Evolutionary conservation across 73 alveolate genomes (phyloP), one percentile per base, ranked within the genome.

Genomic region (Paramecium biaurelia): DNA sequence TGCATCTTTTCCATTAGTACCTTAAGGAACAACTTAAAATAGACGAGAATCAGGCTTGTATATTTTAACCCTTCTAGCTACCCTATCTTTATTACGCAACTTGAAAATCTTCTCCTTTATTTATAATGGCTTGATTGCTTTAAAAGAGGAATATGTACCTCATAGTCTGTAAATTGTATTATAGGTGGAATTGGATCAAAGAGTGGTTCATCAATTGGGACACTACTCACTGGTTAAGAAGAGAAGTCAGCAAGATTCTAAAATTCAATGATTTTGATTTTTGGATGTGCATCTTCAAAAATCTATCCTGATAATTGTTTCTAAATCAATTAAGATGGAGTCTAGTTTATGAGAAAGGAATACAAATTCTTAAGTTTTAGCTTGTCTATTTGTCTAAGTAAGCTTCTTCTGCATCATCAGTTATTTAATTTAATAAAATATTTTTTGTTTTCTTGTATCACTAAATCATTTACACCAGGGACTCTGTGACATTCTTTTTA

Each of bases 1-100:
- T 56, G 93, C 92, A 35, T 74, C 92, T 30, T 24, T 95, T 85
- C 68, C 96, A 93, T 56, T 93, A 70, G 89, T 94, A 92, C 92
- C 97, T 96, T 96, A 96, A 8, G 99, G 99, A 85, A 96, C 85
- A 28, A 98, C 97, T 95, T 98, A 96, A 94, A 98, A 98, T 89
- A 97, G 97, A 67, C 99, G 94, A 92, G 99, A 98, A 85, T 98
- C 99, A 5, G 99, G 99, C 68, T 97, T 98, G 45, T 98, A 94
- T 74, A 98, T 96, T 90, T 97, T 98, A 70, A 98, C 99, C 79
- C 99, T 92, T 89, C 99, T 92, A 26, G 99, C 98, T 10, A 98
- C 99, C 92, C 92, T 92, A 79, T 98, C 99, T 92, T 98, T 96
- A 92, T 98, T 98, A 94, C 99, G 94, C 70, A 85, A 82, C 41